These are phyloP conservation scores for Pezicula radicicola DNA, from an alignment of 2,329 filamentous ascomycete species.

Conservation along the genomic window DNA sequence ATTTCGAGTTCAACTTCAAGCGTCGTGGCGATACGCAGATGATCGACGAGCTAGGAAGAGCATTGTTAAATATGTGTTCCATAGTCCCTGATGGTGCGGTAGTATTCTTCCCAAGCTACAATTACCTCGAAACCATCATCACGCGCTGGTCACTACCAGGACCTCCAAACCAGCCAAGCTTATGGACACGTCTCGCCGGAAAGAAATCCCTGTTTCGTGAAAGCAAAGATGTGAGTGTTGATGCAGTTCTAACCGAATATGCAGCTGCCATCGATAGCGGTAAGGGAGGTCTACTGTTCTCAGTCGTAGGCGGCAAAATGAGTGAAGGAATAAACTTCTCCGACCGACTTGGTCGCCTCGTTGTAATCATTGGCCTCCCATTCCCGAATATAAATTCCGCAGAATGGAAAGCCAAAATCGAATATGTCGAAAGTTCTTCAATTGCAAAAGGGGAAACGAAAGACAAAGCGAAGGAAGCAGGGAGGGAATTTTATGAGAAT, in stretches of 20 bases:
- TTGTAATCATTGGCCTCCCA: slow-evolving; percentile 87
- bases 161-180: slow-evolving; percentile 1
- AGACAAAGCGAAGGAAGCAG: slow-evolving; percentile 47
- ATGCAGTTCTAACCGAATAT: slow-evolving; percentile 74
- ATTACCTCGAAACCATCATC: slow-evolving; percentile 77
- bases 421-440: slow-evolving; percentile 71
- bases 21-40: slow-evolving; percentile 60
- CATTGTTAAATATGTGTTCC: slow-evolving; percentile 68
- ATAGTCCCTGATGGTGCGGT: slow-evolving; percentile 86
- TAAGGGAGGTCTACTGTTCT: slow-evolving; percentile 76
- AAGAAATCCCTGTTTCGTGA: slow-evolving; percentile 64
- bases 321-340: slow-evolving; percentile 99
- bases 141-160: slow-evolving; percentile 51
- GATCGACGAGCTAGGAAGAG: slow-evolving; percentile 70
- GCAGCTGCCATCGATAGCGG: slow-evolving; percentile 58
- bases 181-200: slow-evolving; percentile 37
- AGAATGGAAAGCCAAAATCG: slow-evolving; percentile 90
- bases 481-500: slow-evolving; percentile 86
- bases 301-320: slow-evolving; percentile 90
- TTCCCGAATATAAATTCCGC: slow-evolving; percentile 88
- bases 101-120: slow-evolving; percentile 93
- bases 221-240: slow-evolving; percentile 43
- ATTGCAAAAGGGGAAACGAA: slow-evolving; percentile 35
- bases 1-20: slow-evolving; percentile 87
- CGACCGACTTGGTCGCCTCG: slow-evolving; percentile 81